These are phyloP conservation scores for Phytophthora tubulina DNA, from an alignment of 352 stramenopile species.

Conservation along the genomic window DNA sequence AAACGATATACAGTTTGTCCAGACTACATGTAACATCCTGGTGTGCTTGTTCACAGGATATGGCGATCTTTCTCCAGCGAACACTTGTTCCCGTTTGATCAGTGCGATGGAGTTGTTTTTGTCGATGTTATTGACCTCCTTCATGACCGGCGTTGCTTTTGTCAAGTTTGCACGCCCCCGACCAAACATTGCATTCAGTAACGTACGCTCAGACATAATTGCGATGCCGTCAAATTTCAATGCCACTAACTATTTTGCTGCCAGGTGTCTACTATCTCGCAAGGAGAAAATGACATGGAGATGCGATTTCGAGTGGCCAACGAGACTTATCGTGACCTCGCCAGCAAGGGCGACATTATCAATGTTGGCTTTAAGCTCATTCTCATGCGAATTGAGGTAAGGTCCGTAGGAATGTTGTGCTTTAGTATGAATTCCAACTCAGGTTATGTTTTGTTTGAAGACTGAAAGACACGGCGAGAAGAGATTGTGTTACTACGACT, in stretches of 20 bases:
- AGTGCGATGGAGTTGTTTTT: slow-evolving; percentile 59
- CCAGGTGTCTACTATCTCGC: slow-evolving; percentile 57
- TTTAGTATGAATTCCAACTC: not conserved
- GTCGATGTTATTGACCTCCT: slow-evolving; percentile 65
- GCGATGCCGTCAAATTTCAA: not conserved
- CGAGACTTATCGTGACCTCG: slow-evolving; percentile 50
- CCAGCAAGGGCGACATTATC: slow-evolving; percentile 60
- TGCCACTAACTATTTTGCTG: slow-evolving; percentile 1
- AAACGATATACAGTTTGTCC: not conserved
- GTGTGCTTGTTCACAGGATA: slow-evolving; percentile 44
- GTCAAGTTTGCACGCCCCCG: slow-evolving; percentile 69
- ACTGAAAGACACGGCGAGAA: slow-evolving; percentile 48
- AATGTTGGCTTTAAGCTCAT: slow-evolving; percentile 72
- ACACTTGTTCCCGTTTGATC: slow-evolving; percentile 67
- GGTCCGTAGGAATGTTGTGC: not conserved
- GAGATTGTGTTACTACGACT: slow-evolving; percentile 73
- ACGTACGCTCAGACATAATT: slow-evolving; percentile 24
- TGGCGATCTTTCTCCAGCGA: slow-evolving; percentile 53
- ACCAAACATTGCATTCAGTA: slow-evolving; percentile 61
- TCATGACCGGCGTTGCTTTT: slow-evolving; percentile 72
- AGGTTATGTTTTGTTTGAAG: slow-evolving; percentile 26
- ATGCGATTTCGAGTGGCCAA: slow-evolving; percentile 74
- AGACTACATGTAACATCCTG: not conserved
- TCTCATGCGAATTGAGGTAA: slow-evolving; percentile 69
- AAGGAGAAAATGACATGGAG: slow-evolving; percentile 42